Percentiles rank a stretch among this genome's conserved stretches.
Evolutionary conservation across 352 stramenopile species (phyloP).

Genomic region (Globisporangium polare): DNA sequence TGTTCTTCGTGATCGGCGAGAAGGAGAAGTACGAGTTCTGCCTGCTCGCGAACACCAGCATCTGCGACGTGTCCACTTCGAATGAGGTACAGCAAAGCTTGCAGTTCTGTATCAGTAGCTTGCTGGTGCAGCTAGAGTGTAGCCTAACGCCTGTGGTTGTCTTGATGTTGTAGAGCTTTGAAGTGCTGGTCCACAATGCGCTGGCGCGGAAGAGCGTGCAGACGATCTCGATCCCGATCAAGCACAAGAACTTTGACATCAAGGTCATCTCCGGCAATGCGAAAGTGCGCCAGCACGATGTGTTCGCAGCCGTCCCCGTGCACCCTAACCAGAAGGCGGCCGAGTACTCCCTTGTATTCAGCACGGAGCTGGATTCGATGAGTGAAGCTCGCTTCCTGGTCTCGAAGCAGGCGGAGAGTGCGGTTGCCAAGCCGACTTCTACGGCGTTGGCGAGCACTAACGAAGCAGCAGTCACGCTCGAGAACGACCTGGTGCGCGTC

Average conservation of each 20-base stretch:
- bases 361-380: conserved; percentile 53
- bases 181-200: conserved; percentile 71
- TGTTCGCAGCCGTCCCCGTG: conserved; percentile 54
- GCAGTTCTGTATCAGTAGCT: neutral
- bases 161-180: conserved; percentile 33
- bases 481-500: conserved; percentile 56
- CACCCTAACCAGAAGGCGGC: conserved; percentile 42
- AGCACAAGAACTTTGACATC: conserved; percentile 37
- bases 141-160: neutral
- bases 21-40: conserved; percentile 67
- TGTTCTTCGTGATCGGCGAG: conserved; percentile 73
- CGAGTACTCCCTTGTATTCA: conserved; percentile 69
- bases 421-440: neutral
- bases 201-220: conserved; percentile 52
- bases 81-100: conserved; percentile 26
- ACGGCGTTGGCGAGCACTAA: conserved; percentile 7
- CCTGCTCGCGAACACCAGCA: conserved; percentile 87
- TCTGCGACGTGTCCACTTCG: conserved; percentile 78
- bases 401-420: conserved; percentile 25
- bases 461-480: conserved; percentile 34
- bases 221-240: conserved; percentile 59
- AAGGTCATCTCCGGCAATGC: conserved; percentile 30
- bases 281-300: conserved; percentile 31
- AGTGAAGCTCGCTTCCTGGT: conserved; percentile 45
- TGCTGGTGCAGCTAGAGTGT: neutral